These are phyloP conservation scores for Malania oleifera DNA, from an alignment of 164 flowering plant species.

Conservation along the genomic window DNA sequence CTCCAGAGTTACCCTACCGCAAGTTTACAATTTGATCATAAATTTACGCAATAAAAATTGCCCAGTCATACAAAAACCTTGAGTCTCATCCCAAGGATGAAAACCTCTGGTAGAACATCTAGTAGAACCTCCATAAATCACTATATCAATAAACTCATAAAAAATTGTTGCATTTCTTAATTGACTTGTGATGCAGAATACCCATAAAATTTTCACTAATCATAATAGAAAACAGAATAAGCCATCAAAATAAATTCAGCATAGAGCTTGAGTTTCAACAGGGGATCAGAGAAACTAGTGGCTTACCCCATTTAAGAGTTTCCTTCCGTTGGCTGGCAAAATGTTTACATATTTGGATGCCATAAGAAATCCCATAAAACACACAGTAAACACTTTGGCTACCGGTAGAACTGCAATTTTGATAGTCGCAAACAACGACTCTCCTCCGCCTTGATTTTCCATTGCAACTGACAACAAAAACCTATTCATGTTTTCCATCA, in stretches of 20 bases:
- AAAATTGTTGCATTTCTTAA: too few relatives aligned
- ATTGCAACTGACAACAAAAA: constrained; percentile 24
- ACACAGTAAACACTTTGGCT: constrained; percentile 85
- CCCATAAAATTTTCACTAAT: too few relatives aligned
- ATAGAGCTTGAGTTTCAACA: background rate
- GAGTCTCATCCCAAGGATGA: too few relatives aligned
- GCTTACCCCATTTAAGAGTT: constrained; percentile 85
- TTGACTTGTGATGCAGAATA: too few relatives aligned
- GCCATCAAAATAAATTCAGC: too few relatives aligned
- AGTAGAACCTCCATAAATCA: too few relatives aligned
- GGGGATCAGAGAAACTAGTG: too few relatives aligned
- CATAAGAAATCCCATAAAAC: constrained; percentile 89
- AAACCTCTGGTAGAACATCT: too few relatives aligned
- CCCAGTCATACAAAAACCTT: too few relatives aligned
- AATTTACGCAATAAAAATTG: too few relatives aligned
- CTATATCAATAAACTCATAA: too few relatives aligned
- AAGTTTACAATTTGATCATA: background rate
- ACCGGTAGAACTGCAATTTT: constrained; percentile 88
- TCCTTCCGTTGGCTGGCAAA: constrained; percentile 78
- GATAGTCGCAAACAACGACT: constrained; percentile 51
- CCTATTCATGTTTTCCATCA: constrained; percentile 26
- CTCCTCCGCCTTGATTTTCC: constrained; percentile 35
- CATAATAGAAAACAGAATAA: too few relatives aligned
- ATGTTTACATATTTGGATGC: constrained; percentile 90
- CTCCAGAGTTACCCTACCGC: background rate